A percentile compares a stretch with the other conserved stretches of the same genome.
phyloP scores from a whole-genome alignment of 768 basidiomycete species.

The Piloderma croceum region DNA sequence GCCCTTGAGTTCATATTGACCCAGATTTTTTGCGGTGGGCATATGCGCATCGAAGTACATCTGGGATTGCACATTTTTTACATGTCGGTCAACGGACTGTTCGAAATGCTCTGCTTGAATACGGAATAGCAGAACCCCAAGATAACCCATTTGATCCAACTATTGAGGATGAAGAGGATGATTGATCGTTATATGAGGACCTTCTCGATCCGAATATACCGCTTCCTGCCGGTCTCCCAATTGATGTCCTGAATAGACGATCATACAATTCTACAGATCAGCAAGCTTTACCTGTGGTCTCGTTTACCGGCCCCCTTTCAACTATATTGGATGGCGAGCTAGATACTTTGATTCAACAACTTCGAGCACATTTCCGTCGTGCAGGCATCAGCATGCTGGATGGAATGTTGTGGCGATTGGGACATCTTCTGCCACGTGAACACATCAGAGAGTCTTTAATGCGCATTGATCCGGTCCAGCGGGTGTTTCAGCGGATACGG shows the following conservation, averaged over 20 bases:
- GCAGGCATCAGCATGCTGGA: slow-evolving; percentile 21
- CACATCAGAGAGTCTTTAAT: slow-evolving; percentile 18
- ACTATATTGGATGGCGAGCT: slow-evolving; percentile 20
- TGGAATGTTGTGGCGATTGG: slow-evolving; percentile 16
- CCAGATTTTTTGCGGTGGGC: slow-evolving; percentile 16
- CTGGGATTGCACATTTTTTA: slow-evolving; percentile 12
- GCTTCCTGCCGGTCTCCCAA: no score
- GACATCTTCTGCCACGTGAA: slow-evolving; percentile 16
- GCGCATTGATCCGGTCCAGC: slow-evolving; percentile 17
- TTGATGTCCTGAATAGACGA: no score
- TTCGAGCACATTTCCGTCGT: slow-evolving; percentile 19
- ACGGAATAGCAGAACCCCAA: slow-evolving; percentile 10
- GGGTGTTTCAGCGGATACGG: slow-evolving; percentile 17
- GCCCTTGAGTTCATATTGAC: slow-evolving; percentile 12
- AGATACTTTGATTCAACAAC: slow-evolving; percentile 13
- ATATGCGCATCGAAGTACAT: slow-evolving; percentile 9
- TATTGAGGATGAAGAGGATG: not conserved
- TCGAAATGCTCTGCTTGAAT: slow-evolving; percentile 8
- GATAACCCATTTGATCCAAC: no score
- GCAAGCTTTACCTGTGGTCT: not conserved
- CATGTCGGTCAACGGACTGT: slow-evolving; percentile 11
- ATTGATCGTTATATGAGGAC: not conserved
- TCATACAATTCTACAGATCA: no score
- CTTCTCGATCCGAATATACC: slow-evolving; percentile 3
- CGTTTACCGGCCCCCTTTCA: slow-evolving; percentile 15